Base-by-base conservation (phyloP, 805 yeast genomes). In the Yarrowia hollandica region DNA sequence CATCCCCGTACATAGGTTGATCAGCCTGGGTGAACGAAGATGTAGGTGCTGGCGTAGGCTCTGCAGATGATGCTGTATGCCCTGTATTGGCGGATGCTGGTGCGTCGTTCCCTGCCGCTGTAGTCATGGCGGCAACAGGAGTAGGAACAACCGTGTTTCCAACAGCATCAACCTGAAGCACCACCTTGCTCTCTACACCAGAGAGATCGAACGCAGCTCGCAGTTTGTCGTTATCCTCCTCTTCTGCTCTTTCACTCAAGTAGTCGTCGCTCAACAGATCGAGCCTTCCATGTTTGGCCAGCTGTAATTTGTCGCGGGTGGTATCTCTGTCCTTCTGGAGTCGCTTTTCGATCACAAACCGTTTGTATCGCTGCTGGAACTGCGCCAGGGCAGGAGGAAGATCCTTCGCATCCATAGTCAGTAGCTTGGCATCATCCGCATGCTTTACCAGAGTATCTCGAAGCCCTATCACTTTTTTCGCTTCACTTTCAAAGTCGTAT, bases 401-500 rank as follows among this genome's bases (percentile, higher is more conserved):
- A 16, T 52, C 30, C 5, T 50, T 18, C 3, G 63, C 46, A 33
- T 58, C 34, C 15, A 42, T 31, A 11, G 48, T 57, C 28, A 61
- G 22, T 19, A 62, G 41, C 18, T 44, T 42, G 23, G 62, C 37
- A 6, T 61, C 62, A 4, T 60, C 55, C 6, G 62, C 64, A 16
- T 61, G 35, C 41, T 60, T 44, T 26, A 63, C 48, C 5, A 63
- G 42, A n/a, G 38, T 35, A 46, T 63, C 60, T 23, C 64, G 41
- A 7, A 63, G 42, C 10, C 28, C 54, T 1, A 63, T 42, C 34
- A 63, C 58, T 41, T 63, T 63, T 28, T 31, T 38, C 14, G 60
- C 60, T 46, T 63, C 62, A 12, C 12, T 19, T 22, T 63, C 65
- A 34, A 41, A 60, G 46, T 61, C 57, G 33, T 23, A 39, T 39